Conservation (phyloP, 129 eudicot species). For the Flaveria trinervia region DNA sequence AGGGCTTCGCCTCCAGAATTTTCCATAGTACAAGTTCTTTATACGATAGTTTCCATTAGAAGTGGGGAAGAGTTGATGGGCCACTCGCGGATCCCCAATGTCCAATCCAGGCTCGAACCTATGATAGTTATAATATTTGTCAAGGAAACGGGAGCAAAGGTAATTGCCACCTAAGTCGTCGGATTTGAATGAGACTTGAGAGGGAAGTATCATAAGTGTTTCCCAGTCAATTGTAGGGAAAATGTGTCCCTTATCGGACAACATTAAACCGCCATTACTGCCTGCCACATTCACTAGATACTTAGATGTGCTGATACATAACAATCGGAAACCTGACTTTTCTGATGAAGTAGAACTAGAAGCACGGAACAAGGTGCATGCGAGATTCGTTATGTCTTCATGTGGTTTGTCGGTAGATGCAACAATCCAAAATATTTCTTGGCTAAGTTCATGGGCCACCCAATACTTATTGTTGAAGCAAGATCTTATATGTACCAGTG, state of each 20-base stretch:
- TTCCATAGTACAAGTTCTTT: not conserved
- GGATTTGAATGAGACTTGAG: constrained; percentile 5
- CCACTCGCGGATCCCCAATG: not conserved
- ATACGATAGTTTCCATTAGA: constrained; percentile 6
- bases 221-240: not conserved
- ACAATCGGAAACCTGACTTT: not conserved
- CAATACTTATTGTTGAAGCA: no score
- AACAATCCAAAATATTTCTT: no score
- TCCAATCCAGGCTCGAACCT: not conserved
- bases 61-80: constrained; percentile 2
- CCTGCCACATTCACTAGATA: not conserved
- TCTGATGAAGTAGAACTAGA: no score
- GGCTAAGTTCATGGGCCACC: no score
- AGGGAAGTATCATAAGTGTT: not conserved
- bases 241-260: not conserved
- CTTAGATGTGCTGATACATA: not conserved
- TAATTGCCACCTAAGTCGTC: not conserved
- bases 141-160: not conserved
- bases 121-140: not conserved
- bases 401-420: no score
- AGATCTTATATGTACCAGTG: no score
- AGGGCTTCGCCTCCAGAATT: constrained; percentile 6
- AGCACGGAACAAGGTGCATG: no score
- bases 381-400: no score
- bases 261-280: not conserved